A percentile compares a stretch with the other conserved stretches of the same genome.
phyloP scores from a whole-genome alignment of 1,284 basidiomycete species.

The Pseudozyma flocculosa region DNA sequence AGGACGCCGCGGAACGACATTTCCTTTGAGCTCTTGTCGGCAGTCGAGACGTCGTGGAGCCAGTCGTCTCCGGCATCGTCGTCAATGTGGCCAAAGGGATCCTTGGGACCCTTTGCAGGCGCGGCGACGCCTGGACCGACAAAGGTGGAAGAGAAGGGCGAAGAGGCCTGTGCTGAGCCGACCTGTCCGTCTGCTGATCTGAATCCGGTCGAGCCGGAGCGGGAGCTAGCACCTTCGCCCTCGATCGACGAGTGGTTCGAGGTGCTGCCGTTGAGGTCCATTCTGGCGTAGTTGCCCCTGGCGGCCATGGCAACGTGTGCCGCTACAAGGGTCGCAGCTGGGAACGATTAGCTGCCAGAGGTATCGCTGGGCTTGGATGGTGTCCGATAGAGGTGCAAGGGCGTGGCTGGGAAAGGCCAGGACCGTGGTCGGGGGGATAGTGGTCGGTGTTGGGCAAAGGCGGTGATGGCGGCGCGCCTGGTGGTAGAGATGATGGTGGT shows the following conservation, averaged over 20 bases:
- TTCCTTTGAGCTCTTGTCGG: conserved; percentile 1
- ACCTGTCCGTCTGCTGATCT: neutral
- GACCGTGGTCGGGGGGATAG: too few species aligned
- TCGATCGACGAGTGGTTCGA: neutral
- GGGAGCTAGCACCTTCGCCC: neutral
- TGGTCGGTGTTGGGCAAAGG: too few species aligned
- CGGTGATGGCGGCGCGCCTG: too few species aligned
- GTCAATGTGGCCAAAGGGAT: conserved; percentile 12
- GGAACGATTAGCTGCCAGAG: too few species aligned
- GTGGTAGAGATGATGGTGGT: too few species aligned
- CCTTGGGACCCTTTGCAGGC: neutral
- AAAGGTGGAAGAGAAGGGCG: neutral
- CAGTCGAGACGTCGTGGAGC: conserved; percentile 21
- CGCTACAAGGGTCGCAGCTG: too few species aligned
- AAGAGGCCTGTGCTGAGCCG: neutral
- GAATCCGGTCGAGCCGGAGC: neutral
- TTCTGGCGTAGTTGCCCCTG: neutral
- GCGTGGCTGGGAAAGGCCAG: too few species aligned
- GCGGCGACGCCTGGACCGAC: neutral
- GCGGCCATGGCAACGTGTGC: neutral
- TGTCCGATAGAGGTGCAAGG: too few species aligned
- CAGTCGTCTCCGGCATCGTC: conserved; percentile 34
- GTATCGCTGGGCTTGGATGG: too few species aligned
- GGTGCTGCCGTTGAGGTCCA: neutral
- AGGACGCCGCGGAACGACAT: conserved; percentile 40